Evolutionary conservation across 177 flowering plant species (phyloP), one percentile per base, ranked within the genome.

Genomic region (Tripterygium wilfordii): DNA sequence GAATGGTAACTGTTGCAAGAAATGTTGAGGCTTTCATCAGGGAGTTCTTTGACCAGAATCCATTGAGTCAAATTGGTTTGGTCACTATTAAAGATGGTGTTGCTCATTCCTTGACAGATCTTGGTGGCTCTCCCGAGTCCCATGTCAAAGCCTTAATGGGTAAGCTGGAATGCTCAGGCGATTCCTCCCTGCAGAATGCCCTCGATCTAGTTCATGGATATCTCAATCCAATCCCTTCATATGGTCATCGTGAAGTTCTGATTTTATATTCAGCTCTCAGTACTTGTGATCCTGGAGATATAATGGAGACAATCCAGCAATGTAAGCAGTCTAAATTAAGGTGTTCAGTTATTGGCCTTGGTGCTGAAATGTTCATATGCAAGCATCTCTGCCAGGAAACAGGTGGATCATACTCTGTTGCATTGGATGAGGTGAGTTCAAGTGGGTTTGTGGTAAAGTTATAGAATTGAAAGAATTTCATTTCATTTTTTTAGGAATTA

Each of bases 1-100:
- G 98, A 31, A 80, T 83, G 89, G 82, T 53, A 48, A 80, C 85
- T 25, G 80, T 88, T 31, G 87, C 91, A 50, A 88, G 77, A 63
- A 74, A 83, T 52, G 84, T 77, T 3, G 91, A 87, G 54, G 74
- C 79, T 60, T 90, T 87, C 57, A 75, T 90, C 36, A 77, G 96
- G 65, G 98, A 90, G 66, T 90, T 87, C 65, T 90, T 90, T 70
- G 89, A 90, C 70, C 98, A 90, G 71, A 90, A 90, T 60, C 98
- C 98, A 5, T 84, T 87, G 26, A 87, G 98, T 71, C 96, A 90
- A 52, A 59, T 90, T 63, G 87, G 83, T 32, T 43, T 90, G 16
- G 73, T 79, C 30, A 70, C 78, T 13, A 70, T 90, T 49, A 87
- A 82, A 72, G 96, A 90, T 61, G 97, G 97, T 9, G 64, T 87